Evolutionary conservation across 2,329 filamentous ascomycete genomes (phyloP), one percentile per base, ranked within the genome.

Genomic region (Claviceps sorghi): DNA sequence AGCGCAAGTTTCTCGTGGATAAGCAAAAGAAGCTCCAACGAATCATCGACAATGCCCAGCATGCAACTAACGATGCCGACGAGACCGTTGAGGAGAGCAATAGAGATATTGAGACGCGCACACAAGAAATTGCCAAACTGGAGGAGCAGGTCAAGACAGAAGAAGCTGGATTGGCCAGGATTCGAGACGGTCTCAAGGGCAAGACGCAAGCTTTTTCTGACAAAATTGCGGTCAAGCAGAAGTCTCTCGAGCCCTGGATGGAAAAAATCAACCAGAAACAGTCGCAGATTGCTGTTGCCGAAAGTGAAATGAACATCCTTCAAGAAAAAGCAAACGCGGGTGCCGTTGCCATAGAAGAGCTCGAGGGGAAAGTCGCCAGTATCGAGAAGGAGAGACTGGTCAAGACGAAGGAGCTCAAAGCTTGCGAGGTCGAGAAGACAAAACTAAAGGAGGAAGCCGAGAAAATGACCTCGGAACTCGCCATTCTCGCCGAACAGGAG

Each of bases 1-100:
- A 97, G 74, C 84, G 85, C 66, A 98, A 98, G 65, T 97, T 97
- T 67, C 71, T 98, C 58, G 74, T 79, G 2, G 84, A 84, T 62
- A 98, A 98, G 72, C 84, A 87, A 61, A 95, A 93, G 73, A 98
- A 98, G 70, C 77, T 95, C 15, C 88, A 97, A 58, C 97, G 95
- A 71, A 79, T 84, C 0, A 86, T 93, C 55, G 76, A 82, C 52
- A 84, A 83, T 46, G 88, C 87, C 54, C 86, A 87, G 57, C 82
- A 84, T 53, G 81, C 84, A 6, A 79, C 81, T 0, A 77, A 79
- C 0, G 88, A 94, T 60, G 86, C 89, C 3, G 78, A 83, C 40
- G 83, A 85, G 56, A 80, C 88, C 9, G 85, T 93, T 11, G 82
- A 86, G 62, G 84, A 90, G 58, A 89, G 87, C 60, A 72, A 76